Base-by-base conservation (phyloP, 441 rosid genomes). In the Sinapis alba region DNA sequence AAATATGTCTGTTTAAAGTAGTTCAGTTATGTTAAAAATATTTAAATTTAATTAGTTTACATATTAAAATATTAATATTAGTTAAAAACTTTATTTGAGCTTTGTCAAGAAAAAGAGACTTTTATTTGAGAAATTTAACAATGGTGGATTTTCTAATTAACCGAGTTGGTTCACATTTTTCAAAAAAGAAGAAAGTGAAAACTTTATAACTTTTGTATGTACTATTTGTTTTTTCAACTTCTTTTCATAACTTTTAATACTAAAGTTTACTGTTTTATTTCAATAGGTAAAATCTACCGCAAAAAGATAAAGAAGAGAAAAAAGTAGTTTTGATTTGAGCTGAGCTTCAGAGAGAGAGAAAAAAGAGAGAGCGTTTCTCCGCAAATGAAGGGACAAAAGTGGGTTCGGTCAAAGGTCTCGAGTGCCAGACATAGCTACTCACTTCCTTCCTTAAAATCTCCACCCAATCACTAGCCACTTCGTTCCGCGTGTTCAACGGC, bases 301-400 rank as follows among this genome's bases (percentile, higher is more conserved):
- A 13, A 43, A 43, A 43, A 43, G 34, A 32, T 28, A 28, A 43
- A 43, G 7, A 43, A 32, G 50, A 43, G 11, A 36, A 36, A 36
- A 10, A 3, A 34, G 38, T 2, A 34, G 38, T 28, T 28, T 28
- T 28, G 32, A 28, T 1, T 28, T 5, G 6, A 5, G 12, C 5
- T 36, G 7, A 43, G 51, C 51, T 8, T n/a, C 21, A 56, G 21
- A 0, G 11, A 43, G 41, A 1, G 19, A 45, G 8, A 51, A 20
- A 65, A 45, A 26, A 47, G 21, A n/a, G 58, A 3, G 65, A 51
- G 69, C 38, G 58, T 66, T 67, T 66, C 69, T 72, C 77, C 73
- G 78, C 66, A 72, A 67, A 54, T 67, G 65, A 67, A 21, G 81
- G 74, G 70, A 43, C 79, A 63, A 47, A 67, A 66, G 73, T 51